Percentiles rank a stretch among this genome's conserved stretches.
These are phyloP conservation scores for Hygrocybe punicea DNA, from an alignment of 768 basidiomycete genomes.

Conservation along the genomic window DNA sequence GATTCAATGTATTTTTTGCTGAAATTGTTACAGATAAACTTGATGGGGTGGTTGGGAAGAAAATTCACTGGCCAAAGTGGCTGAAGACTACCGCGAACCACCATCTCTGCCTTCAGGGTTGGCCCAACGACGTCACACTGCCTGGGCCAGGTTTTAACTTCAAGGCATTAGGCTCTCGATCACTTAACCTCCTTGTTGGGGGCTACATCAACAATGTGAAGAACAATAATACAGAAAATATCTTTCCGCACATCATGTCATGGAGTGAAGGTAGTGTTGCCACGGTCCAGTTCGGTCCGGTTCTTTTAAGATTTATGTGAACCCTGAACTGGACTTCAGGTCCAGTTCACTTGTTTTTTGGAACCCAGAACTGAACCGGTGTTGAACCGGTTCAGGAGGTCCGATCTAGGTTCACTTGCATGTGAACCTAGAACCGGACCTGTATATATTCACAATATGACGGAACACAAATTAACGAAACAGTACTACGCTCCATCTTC, in stretches of 20 bases:
- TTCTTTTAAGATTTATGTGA: neutral
- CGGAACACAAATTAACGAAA: neutral
- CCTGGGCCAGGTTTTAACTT: conserved; percentile 1
- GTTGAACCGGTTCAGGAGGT: too few relatives aligned
- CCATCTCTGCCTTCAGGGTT: neutral
- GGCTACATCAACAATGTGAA: neutral
- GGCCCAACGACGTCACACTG: neutral
- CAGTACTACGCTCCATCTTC: too few relatives aligned
- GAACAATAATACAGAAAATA: neutral
- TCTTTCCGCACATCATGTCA: too few relatives aligned
- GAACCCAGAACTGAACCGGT: too few relatives aligned
- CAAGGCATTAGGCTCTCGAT: neutral
- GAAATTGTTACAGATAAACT: neutral
- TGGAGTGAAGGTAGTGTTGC: neutral
- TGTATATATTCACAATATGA: neutral
- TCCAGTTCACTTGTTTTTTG: too few relatives aligned
- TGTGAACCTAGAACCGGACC: neutral
- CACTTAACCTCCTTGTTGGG: neutral
- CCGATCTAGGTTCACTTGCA: neutral
- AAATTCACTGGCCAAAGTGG: neutral
- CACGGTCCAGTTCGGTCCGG: neutral
- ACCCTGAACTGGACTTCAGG: too few relatives aligned
- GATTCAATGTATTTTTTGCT: neutral
- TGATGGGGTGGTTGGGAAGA: neutral
- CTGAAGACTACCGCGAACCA: neutral